Conservation (phyloP, 2,329 filamentous ascomycete genomes). For the Cytospora leucostoma region DNA sequence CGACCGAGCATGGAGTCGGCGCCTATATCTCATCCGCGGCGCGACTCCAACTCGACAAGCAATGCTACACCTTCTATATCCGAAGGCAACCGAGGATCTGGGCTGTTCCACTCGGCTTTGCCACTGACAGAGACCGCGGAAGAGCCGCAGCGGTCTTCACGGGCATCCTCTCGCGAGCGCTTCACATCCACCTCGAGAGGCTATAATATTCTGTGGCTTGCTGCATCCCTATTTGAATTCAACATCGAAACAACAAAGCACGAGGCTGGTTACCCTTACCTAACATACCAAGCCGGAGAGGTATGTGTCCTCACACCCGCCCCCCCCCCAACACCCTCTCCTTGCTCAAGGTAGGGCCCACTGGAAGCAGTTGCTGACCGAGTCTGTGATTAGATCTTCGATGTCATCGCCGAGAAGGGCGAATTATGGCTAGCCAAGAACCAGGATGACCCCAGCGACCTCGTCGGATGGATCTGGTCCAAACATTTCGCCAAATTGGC, state of each 20-base stretch:
- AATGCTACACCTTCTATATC: constrained; percentile 49
- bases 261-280: constrained; percentile 92
- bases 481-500: constrained; percentile 85
- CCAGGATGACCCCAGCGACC: constrained; percentile 79
- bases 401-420: constrained; percentile 93
- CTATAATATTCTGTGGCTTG: constrained; percentile 82
- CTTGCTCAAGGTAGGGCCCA: background rate
- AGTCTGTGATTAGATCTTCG: constrained; percentile 64
- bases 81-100: constrained; percentile 64
- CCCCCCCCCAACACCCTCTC: no score
- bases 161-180: constrained; percentile 62
- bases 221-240: constrained; percentile 94
- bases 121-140: constrained; percentile 71
- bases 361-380: constrained; percentile 10
- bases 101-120: constrained; percentile 84
- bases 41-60: constrained; percentile 59
- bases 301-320: no score
- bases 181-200: constrained; percentile 52
- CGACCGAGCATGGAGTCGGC: constrained; percentile 55
- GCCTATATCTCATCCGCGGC: constrained; percentile 31
- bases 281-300: constrained; percentile 94
- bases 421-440: constrained; percentile 98
- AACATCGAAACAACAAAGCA: constrained; percentile 90
- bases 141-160: constrained; percentile 54
- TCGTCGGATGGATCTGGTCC: constrained; percentile 98